Percentiles rank a stretch among this genome's conserved stretches.
These are phyloP conservation scores for Aspergillus caelatus DNA, from an alignment of 2,329 filamentous ascomycete species.

Conservation along the genomic window DNA sequence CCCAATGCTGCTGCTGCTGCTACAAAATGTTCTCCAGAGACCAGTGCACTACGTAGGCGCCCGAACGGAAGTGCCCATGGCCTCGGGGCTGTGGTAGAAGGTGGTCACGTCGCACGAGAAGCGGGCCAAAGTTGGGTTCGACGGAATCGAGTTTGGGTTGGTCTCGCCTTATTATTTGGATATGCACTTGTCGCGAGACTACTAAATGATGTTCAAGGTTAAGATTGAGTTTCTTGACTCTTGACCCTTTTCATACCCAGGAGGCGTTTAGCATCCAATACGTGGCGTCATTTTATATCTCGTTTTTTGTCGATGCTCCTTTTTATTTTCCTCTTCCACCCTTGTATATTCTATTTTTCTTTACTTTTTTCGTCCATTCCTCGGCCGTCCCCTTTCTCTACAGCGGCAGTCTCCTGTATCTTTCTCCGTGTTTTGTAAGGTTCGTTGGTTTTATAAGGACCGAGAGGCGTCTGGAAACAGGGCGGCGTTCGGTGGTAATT, in stretches of 20 bases:
- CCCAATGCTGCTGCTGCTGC: conserved; percentile 52
- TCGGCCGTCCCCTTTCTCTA: background rate
- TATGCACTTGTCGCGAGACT: conserved; percentile 83
- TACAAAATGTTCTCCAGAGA: conserved; percentile 62
- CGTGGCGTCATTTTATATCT: background rate
- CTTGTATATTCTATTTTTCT: background rate
- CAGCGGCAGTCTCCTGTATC: background rate
- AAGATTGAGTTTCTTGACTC: conserved; percentile 13
- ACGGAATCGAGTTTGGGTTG: conserved; percentile 75
- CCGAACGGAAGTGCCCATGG: conserved; percentile 58
- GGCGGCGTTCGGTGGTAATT: conserved; percentile 16
- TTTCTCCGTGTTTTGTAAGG: conserved; percentile 4
- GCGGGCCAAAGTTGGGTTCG: conserved; percentile 81
- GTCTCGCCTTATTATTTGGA: conserved; percentile 70
- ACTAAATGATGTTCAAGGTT: conserved; percentile 57
- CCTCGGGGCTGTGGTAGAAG: conserved; percentile 72
- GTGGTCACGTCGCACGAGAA: conserved; percentile 72
- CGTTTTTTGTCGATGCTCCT: background rate
- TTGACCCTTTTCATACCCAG: no score
- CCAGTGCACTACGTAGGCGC: conserved; percentile 65
- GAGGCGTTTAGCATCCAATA: background rate
- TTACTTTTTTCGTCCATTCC: background rate
- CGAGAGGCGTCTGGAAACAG: conserved; percentile 18
- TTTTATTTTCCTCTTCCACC: background rate
- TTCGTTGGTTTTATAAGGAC: conserved; percentile 8